These are phyloP conservation scores for Diaporthe citriasiana DNA, from an alignment of 2,329 filamentous ascomycete genomes.

Conservation along the genomic window DNA sequence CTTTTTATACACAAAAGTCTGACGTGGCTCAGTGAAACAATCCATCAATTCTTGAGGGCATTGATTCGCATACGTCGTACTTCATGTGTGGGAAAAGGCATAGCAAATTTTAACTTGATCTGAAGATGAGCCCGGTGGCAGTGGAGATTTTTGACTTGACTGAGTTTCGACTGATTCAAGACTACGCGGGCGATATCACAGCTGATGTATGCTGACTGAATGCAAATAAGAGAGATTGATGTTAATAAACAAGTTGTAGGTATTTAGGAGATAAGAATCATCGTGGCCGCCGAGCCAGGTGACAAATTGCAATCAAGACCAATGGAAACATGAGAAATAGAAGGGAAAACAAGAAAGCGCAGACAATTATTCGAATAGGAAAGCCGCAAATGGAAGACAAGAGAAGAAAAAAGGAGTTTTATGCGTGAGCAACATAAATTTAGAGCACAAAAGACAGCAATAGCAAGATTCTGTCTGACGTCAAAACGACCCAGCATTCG, in stretches of 20 bases:
- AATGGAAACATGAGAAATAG: not conserved
- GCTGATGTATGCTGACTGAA: not conserved
- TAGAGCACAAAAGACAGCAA: not conserved
- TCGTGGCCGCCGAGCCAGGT: no score
- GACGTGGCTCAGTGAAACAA: not conserved
- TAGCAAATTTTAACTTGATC: not conserved
- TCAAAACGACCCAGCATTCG: not conserved
- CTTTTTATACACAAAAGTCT: not conserved
- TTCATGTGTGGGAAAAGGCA: not conserved
- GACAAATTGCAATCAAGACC: no score
- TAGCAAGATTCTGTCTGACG: not conserved
- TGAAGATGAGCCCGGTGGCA: not conserved
- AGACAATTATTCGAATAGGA: not conserved
- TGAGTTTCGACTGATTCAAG: not conserved
- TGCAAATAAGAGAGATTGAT: not conserved
- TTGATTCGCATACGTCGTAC: no score
- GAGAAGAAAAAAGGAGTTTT: not conserved
- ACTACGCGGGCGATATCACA: not conserved
- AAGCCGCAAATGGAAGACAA: no score
- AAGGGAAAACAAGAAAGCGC: not conserved
- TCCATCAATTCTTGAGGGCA: not conserved
- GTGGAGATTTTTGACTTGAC: no score
- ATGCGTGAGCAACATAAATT: conserved; percentile 6
- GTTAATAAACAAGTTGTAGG: not conserved
- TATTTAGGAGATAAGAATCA: not conserved